Evolutionary conservation across 192 early-diverging fungal species (phyloP).

Genomic region (Allomyces macrogynus): DNA sequence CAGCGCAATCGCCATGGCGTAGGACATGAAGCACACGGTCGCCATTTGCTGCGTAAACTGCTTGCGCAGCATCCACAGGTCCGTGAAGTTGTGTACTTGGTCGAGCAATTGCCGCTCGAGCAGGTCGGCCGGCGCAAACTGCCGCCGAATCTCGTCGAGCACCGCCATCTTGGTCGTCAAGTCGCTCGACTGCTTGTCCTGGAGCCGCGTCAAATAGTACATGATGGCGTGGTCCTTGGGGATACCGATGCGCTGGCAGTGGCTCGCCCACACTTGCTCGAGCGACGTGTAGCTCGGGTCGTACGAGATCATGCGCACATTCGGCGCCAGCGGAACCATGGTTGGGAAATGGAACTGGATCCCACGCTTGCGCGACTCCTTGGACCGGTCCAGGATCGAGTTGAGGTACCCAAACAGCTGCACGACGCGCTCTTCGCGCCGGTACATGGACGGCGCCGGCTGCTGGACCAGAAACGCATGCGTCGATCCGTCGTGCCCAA

Average conservation of each 20-base stretch:
- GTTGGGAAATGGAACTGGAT: slow-evolving; percentile 67
- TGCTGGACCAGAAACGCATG: slow-evolving; percentile 89
- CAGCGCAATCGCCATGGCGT: slow-evolving; percentile 69
- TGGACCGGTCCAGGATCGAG: slow-evolving; percentile 54
- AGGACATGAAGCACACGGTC: slow-evolving; percentile 73
- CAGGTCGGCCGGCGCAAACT: slow-evolving; percentile 68
- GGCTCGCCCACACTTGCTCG: slow-evolving; percentile 81
- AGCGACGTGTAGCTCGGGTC: slow-evolving; percentile 72
- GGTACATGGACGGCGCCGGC: slow-evolving; percentile 65
- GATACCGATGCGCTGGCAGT: slow-evolving; percentile 49
- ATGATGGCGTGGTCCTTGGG: slow-evolving; percentile 76
- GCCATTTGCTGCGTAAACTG: slow-evolving; percentile 84
- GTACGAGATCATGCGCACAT: slow-evolving; percentile 82
- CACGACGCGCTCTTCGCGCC: slow-evolving; percentile 85
- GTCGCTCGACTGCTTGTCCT: slow-evolving; percentile 33
- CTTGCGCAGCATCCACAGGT: slow-evolving; percentile 86
- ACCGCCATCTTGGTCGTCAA: slow-evolving; percentile 62
- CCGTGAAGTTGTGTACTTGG: slow-evolving; percentile 54
- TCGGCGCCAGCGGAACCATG: slow-evolving; percentile 79
- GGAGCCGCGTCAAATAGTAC: slow-evolving; percentile 54
- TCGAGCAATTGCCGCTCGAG: slow-evolving; percentile 54
- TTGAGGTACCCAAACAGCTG: slow-evolving; percentile 89
- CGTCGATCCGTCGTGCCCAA: slow-evolving; percentile 74
- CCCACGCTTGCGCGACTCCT: slow-evolving; percentile 62
- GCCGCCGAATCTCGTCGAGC: slow-evolving; percentile 63